phyloP scores from a whole-genome alignment of 768 basidiomycete genomes.

The Cystofilobasidium bisporidii region DNA sequence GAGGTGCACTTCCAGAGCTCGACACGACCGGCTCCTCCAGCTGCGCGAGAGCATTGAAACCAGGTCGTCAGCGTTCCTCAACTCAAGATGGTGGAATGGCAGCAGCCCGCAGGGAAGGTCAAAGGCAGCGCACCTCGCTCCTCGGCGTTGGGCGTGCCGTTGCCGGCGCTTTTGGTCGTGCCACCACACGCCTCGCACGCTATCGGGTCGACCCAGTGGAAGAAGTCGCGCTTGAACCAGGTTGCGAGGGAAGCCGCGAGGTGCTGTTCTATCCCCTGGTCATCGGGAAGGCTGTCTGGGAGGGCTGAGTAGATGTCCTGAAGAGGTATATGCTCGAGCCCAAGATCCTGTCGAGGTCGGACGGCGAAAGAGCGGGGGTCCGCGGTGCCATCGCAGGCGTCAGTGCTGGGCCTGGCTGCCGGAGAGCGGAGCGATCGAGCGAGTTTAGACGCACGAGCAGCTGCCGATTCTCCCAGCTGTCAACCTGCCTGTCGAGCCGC shows the following conservation, averaged over 20 bases:
- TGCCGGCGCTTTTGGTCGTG: slow-evolving; percentile 29
- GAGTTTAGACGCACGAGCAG: slow-evolving; percentile 29
- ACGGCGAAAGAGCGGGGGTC: neutral
- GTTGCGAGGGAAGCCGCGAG: slow-evolving; percentile 38
- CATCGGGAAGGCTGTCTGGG: neutral
- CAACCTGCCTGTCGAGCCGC: slow-evolving; percentile 32
- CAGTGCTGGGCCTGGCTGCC: too few relatives aligned
- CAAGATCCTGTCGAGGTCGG: slow-evolving; percentile 32
- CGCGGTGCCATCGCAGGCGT: neutral
- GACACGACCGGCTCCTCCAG: slow-evolving; percentile 39
- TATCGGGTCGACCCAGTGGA: slow-evolving; percentile 44
- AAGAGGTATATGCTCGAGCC: slow-evolving; percentile 32
- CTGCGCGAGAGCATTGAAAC: neutral
- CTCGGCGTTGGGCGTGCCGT: slow-evolving; percentile 32
- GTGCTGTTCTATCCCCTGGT: slow-evolving; percentile 36
- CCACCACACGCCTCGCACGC: slow-evolving; percentile 38
- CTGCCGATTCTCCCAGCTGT: slow-evolving; percentile 32
- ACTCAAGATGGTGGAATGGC: too few relatives aligned
- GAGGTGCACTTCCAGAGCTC: slow-evolving; percentile 40
- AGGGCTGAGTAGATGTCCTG: slow-evolving; percentile 28
- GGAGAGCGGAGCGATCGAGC: too few relatives aligned
- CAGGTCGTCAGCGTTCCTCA: too few relatives aligned
- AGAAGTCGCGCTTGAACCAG: slow-evolving; percentile 43
- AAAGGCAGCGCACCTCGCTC: slow-evolving; percentile 30
- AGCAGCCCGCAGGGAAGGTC: neutral